Percentiles rank a stretch among this genome's conserved stretches.
Conservation (phyloP, 495 filamentous ascomycete genomes). For the Penicillium flavigenum region DNA sequence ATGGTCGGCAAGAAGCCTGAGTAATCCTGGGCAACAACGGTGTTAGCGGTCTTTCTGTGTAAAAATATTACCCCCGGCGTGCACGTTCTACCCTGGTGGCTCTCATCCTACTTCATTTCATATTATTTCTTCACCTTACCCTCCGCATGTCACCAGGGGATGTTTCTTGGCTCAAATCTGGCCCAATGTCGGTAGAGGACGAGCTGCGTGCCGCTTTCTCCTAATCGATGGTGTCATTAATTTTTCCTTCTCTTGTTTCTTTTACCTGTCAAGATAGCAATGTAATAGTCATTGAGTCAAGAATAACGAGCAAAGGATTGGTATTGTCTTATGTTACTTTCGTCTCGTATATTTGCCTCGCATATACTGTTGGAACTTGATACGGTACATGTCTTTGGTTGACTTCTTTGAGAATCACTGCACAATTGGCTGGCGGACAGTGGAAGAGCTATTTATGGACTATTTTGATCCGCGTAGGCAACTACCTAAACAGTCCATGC, state of each 20-base stretch:
- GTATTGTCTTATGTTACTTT: conserved; percentile 12
- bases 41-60: conserved; percentile 7
- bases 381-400: background rate
- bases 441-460: background rate
- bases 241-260: conserved; percentile 20
- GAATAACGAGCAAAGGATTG: conserved; percentile 31
- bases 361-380: background rate
- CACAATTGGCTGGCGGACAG: too few relatives aligned
- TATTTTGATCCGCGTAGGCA: background rate
- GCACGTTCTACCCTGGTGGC: conserved; percentile 12
- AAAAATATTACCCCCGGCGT: conserved; percentile 12
- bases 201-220: conserved; percentile 10
- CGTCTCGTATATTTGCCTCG: background rate
- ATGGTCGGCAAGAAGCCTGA: conserved; percentile 93
- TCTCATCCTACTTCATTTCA: conserved; percentile 7
- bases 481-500: background rate
- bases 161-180: conserved; percentile 6
- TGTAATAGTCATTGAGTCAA: conserved; percentile 38
- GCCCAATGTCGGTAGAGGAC: conserved; percentile 6
- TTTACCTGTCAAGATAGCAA: conserved; percentile 29
- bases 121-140: background rate
- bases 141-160: conserved; percentile 6
- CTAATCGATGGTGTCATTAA: conserved; percentile 11
- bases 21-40: conserved; percentile 24
- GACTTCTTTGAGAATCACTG: background rate